Percentiles rank a stretch among this genome's conserved stretches.
Evolutionary conservation across 306 rosid genomes (phyloP).

Genomic region (Adenanthera pavonina): DNA sequence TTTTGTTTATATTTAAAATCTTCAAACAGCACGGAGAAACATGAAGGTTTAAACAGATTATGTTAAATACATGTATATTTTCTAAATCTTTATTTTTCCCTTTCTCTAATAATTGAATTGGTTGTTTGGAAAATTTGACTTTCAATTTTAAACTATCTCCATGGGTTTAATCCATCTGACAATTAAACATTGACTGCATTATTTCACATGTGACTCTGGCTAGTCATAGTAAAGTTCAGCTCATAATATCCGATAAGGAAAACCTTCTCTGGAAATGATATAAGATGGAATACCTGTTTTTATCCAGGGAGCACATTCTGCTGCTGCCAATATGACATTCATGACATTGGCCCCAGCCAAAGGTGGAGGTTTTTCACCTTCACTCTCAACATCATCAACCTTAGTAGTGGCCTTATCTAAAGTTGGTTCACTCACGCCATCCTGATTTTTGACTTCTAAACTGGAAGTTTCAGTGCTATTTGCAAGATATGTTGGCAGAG

Average conservation of each 20-base stretch:
- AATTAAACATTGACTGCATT: not conserved
- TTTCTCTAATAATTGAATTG: not conserved
- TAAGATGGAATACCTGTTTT: constrained; percentile 73
- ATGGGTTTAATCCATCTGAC: not conserved
- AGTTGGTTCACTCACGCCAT: constrained; percentile 39
- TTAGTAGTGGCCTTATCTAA: constrained; percentile 36
- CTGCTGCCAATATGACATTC: constrained; percentile 84
- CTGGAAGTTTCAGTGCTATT: constrained; percentile 31
- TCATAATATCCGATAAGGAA: constrained; percentile 18
- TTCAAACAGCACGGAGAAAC: not conserved
- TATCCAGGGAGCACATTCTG: constrained; percentile 93
- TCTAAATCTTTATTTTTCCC: not conserved
- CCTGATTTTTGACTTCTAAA: constrained; percentile 39
- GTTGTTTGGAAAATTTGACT: not conserved
- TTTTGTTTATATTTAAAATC: not conserved
- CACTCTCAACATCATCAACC: constrained; percentile 37
- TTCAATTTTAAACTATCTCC: not conserved
- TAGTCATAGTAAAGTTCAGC: constrained; percentile 16
- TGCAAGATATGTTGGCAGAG: constrained; percentile 46
- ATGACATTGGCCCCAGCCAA: constrained; percentile 90
- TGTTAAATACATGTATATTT: not conserved
- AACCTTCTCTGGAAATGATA: constrained; percentile 19
- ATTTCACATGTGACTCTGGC: not conserved
- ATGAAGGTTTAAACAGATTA: constrained; percentile 1
- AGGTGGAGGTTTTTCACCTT: constrained; percentile 61